Base-by-base conservation (phyloP, 306 rosid species). In the Sicyos edulis region DNA sequence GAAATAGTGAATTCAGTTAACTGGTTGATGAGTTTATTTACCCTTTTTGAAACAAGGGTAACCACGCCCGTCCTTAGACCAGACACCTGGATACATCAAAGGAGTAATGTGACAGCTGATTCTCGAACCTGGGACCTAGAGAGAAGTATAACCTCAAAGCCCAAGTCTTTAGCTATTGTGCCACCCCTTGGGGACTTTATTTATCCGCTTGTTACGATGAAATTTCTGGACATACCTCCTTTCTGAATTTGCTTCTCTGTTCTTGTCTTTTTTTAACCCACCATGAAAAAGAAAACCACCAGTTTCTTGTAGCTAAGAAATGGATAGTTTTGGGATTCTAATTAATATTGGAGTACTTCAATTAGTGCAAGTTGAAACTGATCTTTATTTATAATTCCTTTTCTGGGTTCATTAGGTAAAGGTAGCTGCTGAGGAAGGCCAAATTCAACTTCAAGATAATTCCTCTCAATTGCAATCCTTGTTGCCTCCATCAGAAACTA, bases 381-480 rank as follows among this genome's bases (percentile, higher is more conserved):
- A 54, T 6, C 21, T 42, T 71, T 54, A 54, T 21, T 55, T 72
- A n/a, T 37, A 40, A 19, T 11, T 54, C 47, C 15, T 54, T 29
- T 19, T 40, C n/a, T 55, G 37, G 76, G 10, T 74, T 47, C 83
- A 49, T 79, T 78, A 93, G 99, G 97, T 93, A 8, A 56, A 87
- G 20, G 78, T 82, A 58, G 84, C 87, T 55, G 83, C 85, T 87
- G 97, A 89, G 74, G 96, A 91, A 71, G 96, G 82, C 17, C 87
- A 81, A 84, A 82, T 72, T n/a, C 86, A 82, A 71, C 82, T 74
- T 81, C 88, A 85, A 76, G 95, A 86, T 42, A 73, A 44, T 45
- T 61, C 74, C 72, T 79, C 86, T 70, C 90, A 76, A 59, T 78
- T 86, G n/a, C 84, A 82, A 74, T 75, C 82, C 10, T 20, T 77